Evolutionary conservation across 371 early-diverging fungal species (phyloP), one percentile per base, ranked within the genome.

Genomic region (Parasitella parasitica): DNA sequence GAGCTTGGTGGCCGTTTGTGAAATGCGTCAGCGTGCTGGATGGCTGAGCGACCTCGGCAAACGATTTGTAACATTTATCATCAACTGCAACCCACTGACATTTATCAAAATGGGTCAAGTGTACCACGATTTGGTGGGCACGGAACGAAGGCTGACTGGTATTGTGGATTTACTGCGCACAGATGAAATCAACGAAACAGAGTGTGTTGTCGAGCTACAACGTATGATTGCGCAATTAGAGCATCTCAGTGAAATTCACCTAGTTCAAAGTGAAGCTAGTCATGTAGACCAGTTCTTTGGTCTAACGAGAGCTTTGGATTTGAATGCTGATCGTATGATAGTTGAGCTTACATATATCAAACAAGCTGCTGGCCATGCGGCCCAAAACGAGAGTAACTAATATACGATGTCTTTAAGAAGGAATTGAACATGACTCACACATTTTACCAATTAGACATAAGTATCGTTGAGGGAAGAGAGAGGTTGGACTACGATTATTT

Each of bases 111-210:
- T 92, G 71, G 90, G 89, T 16, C 83, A 76, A 55, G 78, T 87
- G n/a, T 83, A 86, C 55, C 84, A 86, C 59, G 91, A 93, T 52
- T 66, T 93, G 13, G 69, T 85, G 2, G 89, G 86, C 15, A 84
- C 85, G 1, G 93, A 93, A 61, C 73, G 86, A 65, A 80, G 84
- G 74, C 75, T 48, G 37, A 55, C 37, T 1, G 37, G 73, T 0
- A 80, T 92, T 61, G 80, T 94, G 2, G 90, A 90, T 27, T 67
- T 87, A 13, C 57, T 93, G 63, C 84, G 91, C 54, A 87, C 86
- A 27, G 91, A 93, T 58, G 90, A 91, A 35, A 70, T 88, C 51
- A 82, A 84, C 36, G 87, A 90, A 32, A 59, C 75, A 1, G 86
- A 88, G 11, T 80, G 80, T 27, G 69, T 90, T 18, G 67, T 78